A percentile compares a stretch with the other conserved stretches of the same genome.
These are phyloP conservation scores for Cokeromyces recurvatus DNA, from an alignment of 371 early-diverging fungal genomes.

Conservation along the genomic window DNA sequence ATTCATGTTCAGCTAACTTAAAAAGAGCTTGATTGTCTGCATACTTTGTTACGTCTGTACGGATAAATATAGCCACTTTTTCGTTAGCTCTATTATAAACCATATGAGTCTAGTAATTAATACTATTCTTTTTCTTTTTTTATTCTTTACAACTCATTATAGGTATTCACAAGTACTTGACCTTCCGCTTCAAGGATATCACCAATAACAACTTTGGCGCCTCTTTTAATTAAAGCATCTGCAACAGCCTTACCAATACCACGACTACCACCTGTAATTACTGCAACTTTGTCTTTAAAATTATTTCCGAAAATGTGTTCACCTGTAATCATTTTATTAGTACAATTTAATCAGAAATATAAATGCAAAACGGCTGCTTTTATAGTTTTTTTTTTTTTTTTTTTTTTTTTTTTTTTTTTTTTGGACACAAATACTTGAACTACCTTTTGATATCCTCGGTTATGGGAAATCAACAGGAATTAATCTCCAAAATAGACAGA, in stretches of 20 bases:
- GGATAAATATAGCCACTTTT: constrained; percentile 39
- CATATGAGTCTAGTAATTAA: not conserved
- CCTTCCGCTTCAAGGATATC: constrained; percentile 52
- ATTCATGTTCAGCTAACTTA: constrained; percentile 40
- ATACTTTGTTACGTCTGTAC: constrained; percentile 59
- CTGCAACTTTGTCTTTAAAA: constrained; percentile 41
- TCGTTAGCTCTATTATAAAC: constrained; percentile 5
- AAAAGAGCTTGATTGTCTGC: constrained; percentile 45
- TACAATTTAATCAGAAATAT: too few relatives aligned
- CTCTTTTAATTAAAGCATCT: constrained; percentile 37
- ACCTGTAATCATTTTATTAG: too few relatives aligned
- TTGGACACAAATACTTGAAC: too few relatives aligned
- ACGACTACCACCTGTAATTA: constrained; percentile 82
- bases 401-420: too few relatives aligned
- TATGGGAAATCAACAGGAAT: too few relatives aligned
- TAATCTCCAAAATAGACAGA: too few relatives aligned
- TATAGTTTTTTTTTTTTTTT: too few relatives aligned
- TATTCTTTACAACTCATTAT: constrained; percentile 34
- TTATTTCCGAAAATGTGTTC: too few relatives aligned
- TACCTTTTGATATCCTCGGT: too few relatives aligned
- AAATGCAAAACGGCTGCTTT: too few relatives aligned
- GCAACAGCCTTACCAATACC: constrained; percentile 66
- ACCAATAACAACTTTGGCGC: constrained; percentile 62
- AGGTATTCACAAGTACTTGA: constrained; percentile 19
- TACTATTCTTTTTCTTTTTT: not conserved